These are phyloP conservation scores for Striga asiatica DNA, from an alignment of 257 asterid species.

Conservation along the genomic window DNA sequence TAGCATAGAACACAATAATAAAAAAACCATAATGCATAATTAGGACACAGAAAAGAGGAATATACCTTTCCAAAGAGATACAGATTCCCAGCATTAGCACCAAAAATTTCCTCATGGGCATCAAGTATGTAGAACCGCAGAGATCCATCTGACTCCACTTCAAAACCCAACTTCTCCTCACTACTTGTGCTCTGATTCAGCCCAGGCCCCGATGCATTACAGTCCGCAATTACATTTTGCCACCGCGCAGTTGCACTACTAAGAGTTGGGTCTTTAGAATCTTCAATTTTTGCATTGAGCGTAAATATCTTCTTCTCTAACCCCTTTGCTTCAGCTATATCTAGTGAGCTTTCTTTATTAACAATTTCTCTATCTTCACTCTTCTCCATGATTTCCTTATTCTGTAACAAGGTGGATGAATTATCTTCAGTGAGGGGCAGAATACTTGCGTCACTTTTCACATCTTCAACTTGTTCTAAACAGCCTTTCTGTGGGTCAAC, in stretches of 20 bases:
- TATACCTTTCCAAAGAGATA: conserved; percentile 94
- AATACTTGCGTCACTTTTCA: conserved; percentile 15
- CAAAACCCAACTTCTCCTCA: conserved; percentile 59
- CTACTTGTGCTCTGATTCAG: conserved; percentile 20
- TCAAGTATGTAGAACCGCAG: conserved; percentile 81
- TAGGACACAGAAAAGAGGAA: background rate
- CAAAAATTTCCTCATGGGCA: conserved; percentile 77
- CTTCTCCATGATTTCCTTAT: conserved; percentile 19
- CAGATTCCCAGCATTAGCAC: conserved; percentile 60
- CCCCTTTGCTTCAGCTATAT: conserved; percentile 28
- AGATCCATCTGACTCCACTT: conserved; percentile 65
- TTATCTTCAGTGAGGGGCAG: conserved; percentile 4
- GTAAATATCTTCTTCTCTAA: conserved; percentile 42
- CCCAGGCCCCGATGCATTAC: conserved; percentile 21
- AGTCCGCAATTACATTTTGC: conserved; percentile 56
- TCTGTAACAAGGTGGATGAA: conserved; percentile 1
- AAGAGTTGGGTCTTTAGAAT: conserved; percentile 39
- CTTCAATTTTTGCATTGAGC: conserved; percentile 69
- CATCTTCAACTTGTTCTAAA: conserved; percentile 13
- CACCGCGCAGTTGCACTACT: conserved; percentile 70
- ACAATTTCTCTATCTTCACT: conserved; percentile 16
- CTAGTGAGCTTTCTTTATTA: conserved; percentile 18
- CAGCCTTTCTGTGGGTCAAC: conserved; percentile 17
- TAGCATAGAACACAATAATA: conserved; percentile 8
- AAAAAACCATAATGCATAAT: background rate